phyloP scores from a whole-genome alignment of 495 filamentous ascomycete genomes.

The Oidiodendron maius region DNA sequence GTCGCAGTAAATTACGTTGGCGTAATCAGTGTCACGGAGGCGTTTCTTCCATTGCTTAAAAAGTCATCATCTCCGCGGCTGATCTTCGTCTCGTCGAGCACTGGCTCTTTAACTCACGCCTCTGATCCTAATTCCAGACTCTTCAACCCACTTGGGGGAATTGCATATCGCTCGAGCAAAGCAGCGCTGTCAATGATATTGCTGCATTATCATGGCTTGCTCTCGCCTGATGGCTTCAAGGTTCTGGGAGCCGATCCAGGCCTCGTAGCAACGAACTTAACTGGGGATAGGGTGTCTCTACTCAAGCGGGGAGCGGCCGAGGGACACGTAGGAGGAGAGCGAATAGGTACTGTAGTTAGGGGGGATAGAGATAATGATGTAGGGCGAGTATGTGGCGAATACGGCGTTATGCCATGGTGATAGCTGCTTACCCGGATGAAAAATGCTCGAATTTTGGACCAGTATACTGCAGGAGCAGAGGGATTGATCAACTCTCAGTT shows the following conservation, averaged over 20 bases:
- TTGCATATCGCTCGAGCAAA: constrained; percentile 21
- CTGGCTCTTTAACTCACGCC: constrained; percentile 30
- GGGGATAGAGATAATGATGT: constrained; percentile 33
- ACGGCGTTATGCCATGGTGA: constrained; percentile 23
- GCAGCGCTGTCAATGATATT: constrained; percentile 21
- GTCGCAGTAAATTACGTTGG: constrained; percentile 31
- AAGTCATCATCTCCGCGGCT: constrained; percentile 27
- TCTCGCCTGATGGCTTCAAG: constrained; percentile 36
- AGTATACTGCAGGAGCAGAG: no score
- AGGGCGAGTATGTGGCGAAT: constrained; percentile 31
- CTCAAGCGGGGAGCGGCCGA: constrained; percentile 21
- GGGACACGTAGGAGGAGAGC: constrained; percentile 11
- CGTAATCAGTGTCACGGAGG: constrained; percentile 29
- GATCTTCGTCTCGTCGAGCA: constrained; percentile 28
- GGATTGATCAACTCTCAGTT: no score
- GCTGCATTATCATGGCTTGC: constrained; percentile 23
- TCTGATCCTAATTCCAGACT: constrained; percentile 10
- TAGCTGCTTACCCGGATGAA: no score
- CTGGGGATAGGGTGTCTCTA: constrained; percentile 31
- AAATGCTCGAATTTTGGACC: no score
- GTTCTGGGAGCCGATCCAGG: constrained; percentile 44
- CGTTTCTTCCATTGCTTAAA: constrained; percentile 32
- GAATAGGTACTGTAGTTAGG: constrained; percentile 30
- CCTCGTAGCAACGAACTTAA: constrained; percentile 34
- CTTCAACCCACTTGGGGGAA: constrained; percentile 2